Conservation (phyloP, 2,329 filamentous ascomycete species). For the Emergomyces africanus region DNA sequence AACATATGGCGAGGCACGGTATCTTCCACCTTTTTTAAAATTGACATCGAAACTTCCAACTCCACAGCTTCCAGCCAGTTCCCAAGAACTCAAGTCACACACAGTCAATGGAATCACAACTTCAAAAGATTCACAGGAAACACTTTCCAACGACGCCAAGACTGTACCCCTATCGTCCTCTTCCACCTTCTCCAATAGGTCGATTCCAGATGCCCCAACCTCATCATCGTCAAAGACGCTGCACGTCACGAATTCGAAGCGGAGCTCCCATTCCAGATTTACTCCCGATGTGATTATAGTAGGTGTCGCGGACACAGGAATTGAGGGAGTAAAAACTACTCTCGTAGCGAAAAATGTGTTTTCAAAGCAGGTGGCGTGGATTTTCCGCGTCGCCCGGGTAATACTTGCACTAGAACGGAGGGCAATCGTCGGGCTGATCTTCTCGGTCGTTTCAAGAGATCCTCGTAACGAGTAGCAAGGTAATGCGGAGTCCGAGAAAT, state of each 20-base stretch:
- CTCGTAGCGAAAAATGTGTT: slow-evolving; percentile 70
- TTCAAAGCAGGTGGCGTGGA: slow-evolving; percentile 66
- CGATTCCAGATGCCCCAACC: slow-evolving; percentile 26
- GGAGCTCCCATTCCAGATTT: slow-evolving; percentile 73
- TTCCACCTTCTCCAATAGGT: slow-evolving; percentile 65
- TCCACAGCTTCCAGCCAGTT: too few relatives aligned
- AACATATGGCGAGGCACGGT: too few relatives aligned
- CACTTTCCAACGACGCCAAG: slow-evolving; percentile 61
- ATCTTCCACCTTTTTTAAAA: neutral
- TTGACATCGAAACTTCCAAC: too few relatives aligned
- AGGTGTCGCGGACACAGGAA: slow-evolving; percentile 72
- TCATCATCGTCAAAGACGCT: slow-evolving; percentile 31
- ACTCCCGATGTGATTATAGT: slow-evolving; percentile 87
- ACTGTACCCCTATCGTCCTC: slow-evolving; percentile 68
- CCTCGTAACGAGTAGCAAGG: slow-evolving; percentile 77
- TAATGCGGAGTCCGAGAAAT: slow-evolving; percentile 65
- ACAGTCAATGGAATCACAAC: slow-evolving; percentile 73
- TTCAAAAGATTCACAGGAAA: slow-evolving; percentile 83
- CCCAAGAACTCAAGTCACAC: too few relatives aligned
- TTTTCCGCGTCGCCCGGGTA: slow-evolving; percentile 69
- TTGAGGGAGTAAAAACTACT: slow-evolving; percentile 67
- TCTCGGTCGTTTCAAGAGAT: slow-evolving; percentile 76
- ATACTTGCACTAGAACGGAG: slow-evolving; percentile 77
- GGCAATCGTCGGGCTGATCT: slow-evolving; percentile 65
- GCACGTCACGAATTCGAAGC: slow-evolving; percentile 85